Conservation (phyloP, 148 eudicot genomes). For the Beta vulgaris region DNA sequence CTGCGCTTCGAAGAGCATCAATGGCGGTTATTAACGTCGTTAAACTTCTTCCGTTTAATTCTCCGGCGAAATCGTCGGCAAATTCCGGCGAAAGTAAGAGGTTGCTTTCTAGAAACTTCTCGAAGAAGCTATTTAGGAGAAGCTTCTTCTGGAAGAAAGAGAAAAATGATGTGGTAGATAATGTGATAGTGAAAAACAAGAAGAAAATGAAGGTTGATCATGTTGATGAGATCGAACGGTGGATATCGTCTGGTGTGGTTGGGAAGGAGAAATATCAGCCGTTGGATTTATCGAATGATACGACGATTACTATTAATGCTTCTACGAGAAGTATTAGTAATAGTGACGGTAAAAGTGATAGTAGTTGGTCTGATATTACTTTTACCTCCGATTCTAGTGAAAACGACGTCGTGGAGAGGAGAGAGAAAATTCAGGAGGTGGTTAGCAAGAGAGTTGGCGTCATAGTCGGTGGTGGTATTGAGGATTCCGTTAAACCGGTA, state of each 20-base stretch:
- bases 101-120: conserved; percentile 43
- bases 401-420: conserved; percentile 38
- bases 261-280: conserved; percentile 32
- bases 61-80: background rate
- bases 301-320: conserved; percentile 24
- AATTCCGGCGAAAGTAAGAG: conserved; percentile 10
- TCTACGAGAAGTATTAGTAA: conserved; percentile 21
- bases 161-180: background rate
- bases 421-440: conserved; percentile 23
- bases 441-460: conserved; percentile 31
- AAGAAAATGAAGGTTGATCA: background rate
- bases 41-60: conserved; percentile 41
- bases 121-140: conserved; percentile 41
- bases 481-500: conserved; percentile 31
- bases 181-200: background rate
- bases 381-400: conserved; percentile 39
- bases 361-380: conserved; percentile 53
- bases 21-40: conserved; percentile 51
- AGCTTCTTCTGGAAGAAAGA: conserved; percentile 46
- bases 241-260: conserved; percentile 43
- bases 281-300: conserved; percentile 27
- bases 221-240: conserved; percentile 45
- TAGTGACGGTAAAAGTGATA: conserved; percentile 38
- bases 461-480: conserved; percentile 26
- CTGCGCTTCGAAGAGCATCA: conserved; percentile 45